A percentile compares a stretch with the other conserved stretches of the same genome.
Evolutionary conservation across 2,329 filamentous ascomycete genomes (phyloP).

Genomic region (Ophiobolus disseminans): DNA sequence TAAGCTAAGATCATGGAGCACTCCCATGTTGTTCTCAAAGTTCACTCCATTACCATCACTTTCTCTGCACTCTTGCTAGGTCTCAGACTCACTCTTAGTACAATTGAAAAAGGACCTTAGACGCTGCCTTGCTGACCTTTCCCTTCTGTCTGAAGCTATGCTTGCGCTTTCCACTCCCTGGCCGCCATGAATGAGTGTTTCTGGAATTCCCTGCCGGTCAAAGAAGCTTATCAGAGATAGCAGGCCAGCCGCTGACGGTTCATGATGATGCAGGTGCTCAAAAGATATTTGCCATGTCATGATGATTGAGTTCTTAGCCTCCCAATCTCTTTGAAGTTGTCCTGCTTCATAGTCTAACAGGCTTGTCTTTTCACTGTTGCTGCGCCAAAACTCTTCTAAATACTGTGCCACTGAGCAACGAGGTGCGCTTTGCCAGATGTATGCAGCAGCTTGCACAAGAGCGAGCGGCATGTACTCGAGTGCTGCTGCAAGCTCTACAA

Average conservation of each 20-base stretch:
- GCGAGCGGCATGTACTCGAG: constrained; percentile 6
- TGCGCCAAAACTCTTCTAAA: constrained; percentile 47
- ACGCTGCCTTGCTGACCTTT: not conserved
- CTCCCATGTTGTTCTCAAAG: constrained; percentile 13
- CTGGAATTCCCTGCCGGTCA: constrained; percentile 52
- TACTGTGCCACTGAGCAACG: constrained; percentile 40
- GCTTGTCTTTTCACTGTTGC: constrained; percentile 35
- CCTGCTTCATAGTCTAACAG: constrained; percentile 28
- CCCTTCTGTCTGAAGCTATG: not conserved
- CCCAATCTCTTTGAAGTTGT: constrained; percentile 42
- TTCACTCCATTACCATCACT: not conserved
- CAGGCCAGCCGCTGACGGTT: constrained; percentile 48
- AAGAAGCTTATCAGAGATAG: constrained; percentile 58
- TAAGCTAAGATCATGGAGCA: constrained; percentile 16
- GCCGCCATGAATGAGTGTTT: constrained; percentile 33
- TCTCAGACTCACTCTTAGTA: not conserved
- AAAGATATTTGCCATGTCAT: constrained; percentile 45
- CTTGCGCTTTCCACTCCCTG: not conserved
- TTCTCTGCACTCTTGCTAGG: not conserved
- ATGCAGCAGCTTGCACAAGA: not conserved
- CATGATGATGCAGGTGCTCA: constrained; percentile 40
- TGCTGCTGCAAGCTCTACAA: constrained; percentile 1
- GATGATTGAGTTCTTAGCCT: constrained; percentile 46
- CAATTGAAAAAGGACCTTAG: not conserved
- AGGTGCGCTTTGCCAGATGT: constrained; percentile 27